Percentiles rank a stretch among this genome's conserved stretches.
Conservation (phyloP, 805 yeast species). For the Candida andamanensis region DNA sequence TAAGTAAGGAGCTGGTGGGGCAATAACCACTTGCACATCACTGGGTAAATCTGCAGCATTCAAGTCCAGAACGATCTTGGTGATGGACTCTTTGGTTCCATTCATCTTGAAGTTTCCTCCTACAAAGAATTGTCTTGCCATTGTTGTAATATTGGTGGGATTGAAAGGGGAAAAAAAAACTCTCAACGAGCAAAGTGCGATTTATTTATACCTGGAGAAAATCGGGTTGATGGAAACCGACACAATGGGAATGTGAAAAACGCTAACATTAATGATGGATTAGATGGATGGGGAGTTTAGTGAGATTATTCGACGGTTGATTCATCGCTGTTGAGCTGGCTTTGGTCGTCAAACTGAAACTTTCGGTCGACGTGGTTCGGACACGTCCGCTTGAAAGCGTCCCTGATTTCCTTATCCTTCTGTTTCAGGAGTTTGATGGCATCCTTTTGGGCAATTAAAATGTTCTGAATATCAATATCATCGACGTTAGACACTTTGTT, state of each 20-base stretch:
- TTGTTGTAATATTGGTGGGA: too few species aligned
- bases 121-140: constrained; percentile 91
- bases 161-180: too few species aligned
- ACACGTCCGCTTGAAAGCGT: constrained; percentile 24
- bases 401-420: constrained; percentile 40
- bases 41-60: constrained; percentile 72
- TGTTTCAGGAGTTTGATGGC: constrained; percentile 34
- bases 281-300: neutral
- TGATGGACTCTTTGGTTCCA: constrained; percentile 85
- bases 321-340: constrained; percentile 21
- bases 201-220: too few species aligned
- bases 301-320: neutral
- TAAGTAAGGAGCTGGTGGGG: constrained; percentile 95
- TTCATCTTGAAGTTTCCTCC: constrained; percentile 99
- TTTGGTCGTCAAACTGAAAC: constrained; percentile 23
- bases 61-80: constrained; percentile 75
- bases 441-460: constrained; percentile 32
- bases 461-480: constrained; percentile 35
- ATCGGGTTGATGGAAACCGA: too few species aligned
- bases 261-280: too few species aligned
- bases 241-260: too few species aligned
- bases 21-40: constrained; percentile 86
- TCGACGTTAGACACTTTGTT: constrained; percentile 26
- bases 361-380: constrained; percentile 7
- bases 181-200: too few species aligned